Base-by-base conservation (phyloP, 768 basidiomycete species). In the Lactifluus volemus region DNA sequence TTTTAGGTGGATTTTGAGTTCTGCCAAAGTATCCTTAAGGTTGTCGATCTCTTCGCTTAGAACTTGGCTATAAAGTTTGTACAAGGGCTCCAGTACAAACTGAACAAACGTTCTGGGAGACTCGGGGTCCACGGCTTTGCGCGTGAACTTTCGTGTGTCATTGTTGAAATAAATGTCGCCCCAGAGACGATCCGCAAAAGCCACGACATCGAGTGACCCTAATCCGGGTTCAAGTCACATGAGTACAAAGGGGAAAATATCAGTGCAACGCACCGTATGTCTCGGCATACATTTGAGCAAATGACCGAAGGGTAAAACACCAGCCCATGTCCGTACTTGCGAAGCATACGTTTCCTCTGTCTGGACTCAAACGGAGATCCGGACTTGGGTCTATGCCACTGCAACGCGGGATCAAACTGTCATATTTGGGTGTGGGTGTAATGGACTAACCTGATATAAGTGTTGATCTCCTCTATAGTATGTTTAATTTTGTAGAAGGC, bases 401-500 rank as follows among this genome's bases (percentile, higher is more conserved):
- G 50, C 49, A 53, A 12, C n/a, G 6, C 38, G 10, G 29, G 54
- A 42, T 21, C 60, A 44, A 57, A 10, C 39, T 25, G 17, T 47
- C 60, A 11, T 62, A 50, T 29, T 2, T 9, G 4, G 39, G 49
- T 21, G 15, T 47, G 56, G 55, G 39, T 34, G 34, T 2, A 15
- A 21, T 9, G 60, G 68, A 63, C 58, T 15, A 29, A 93, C 92
- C 92, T 88, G 70, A 99, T 98, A 73, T 95, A 88, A 1, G 87
- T 90, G 72, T 99, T 99, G 55, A 99, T 86, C 73, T 99, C 97
- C 71, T 99, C 97, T 58, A 99, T 96, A 2, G 95, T 98, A 71
- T 98, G 96, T 73, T 92, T 96, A 66, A 99, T 92, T 79, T 99
- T 99, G 77, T 95, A 98, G 77, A 92, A 99, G 0, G 97, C 97